phyloP scores from a whole-genome alignment of 2,329 filamentous ascomycete species.

The Dothistroma pini region DNA sequence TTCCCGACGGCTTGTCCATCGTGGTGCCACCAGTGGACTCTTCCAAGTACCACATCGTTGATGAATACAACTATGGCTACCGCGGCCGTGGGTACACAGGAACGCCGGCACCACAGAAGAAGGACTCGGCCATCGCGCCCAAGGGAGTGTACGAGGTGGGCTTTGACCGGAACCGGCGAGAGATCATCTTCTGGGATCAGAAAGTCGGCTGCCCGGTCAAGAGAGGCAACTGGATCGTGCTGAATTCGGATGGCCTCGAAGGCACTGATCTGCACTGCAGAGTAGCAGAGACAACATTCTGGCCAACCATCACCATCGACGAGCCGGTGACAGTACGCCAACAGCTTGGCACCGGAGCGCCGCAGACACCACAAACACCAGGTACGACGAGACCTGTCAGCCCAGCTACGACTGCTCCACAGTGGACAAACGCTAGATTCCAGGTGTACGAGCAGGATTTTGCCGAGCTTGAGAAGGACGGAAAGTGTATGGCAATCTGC shows the following conservation, averaged over 20 bases:
- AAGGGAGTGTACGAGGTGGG: conserved; percentile 24
- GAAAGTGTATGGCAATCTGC: conserved; percentile 52
- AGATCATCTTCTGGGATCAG: conserved; percentile 41
- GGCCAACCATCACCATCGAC: conserved; percentile 41
- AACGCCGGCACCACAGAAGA: background rate
- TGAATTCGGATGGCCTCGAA: conserved; percentile 18
- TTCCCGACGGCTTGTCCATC: conserved; percentile 56
- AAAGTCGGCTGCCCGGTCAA: conserved; percentile 36
- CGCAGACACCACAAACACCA: conserved; percentile 11
- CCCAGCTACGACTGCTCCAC: conserved; percentile 17
- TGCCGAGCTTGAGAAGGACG: conserved; percentile 46
- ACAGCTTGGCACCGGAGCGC: background rate
- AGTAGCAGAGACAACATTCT: conserved; percentile 45
- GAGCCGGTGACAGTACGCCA: conserved; percentile 21
- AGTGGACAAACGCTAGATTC: conserved; percentile 37
- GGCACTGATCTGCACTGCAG: conserved; percentile 46
- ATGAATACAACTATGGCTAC: conserved; percentile 3
- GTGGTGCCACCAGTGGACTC: conserved; percentile 45
- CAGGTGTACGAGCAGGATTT: conserved; percentile 55
- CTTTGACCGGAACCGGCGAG: conserved; percentile 37
- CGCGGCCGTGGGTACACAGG: background rate
- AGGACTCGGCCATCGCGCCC: background rate
- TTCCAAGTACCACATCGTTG: conserved; percentile 10
- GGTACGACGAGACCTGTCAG: conserved; percentile 10
- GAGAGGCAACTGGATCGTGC: conserved; percentile 51